A percentile compares a stretch with the other conserved stretches of the same genome.
phyloP scores from a whole-genome alignment of 139 green algal species.

The Tetraselmis chui region DNA sequence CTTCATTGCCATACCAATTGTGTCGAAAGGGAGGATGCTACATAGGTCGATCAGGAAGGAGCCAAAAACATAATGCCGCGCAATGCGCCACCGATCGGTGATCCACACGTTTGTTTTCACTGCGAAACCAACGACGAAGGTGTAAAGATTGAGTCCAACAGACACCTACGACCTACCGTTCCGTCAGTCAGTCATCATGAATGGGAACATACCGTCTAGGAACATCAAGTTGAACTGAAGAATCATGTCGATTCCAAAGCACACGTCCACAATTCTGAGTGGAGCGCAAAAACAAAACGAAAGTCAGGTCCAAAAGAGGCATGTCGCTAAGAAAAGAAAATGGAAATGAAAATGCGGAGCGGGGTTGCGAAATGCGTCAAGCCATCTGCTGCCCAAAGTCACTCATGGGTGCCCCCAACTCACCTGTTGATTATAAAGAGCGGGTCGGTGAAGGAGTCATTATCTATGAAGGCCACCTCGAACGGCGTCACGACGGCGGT shows the following conservation, averaged over 20 bases:
- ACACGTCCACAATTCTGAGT: not conserved
- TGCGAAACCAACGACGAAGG: too few relatives aligned
- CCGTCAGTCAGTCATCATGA: too few relatives aligned
- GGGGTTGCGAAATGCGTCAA: too few relatives aligned
- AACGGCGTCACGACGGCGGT: slow-evolving; percentile 9
- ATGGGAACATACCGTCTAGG: too few relatives aligned
- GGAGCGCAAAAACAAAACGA: too few relatives aligned
- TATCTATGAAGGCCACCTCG: slow-evolving; percentile 8
- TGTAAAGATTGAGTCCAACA: too few relatives aligned
- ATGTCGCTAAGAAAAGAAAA: too few relatives aligned
- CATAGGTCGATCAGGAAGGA: slow-evolving; percentile 6
- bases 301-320: too few relatives aligned
- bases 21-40: slow-evolving; percentile 4
- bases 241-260: slow-evolving; percentile 3
- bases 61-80: not conserved
- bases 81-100: not conserved
- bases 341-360: too few relatives aligned
- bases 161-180: too few relatives aligned
- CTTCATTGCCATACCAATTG: slow-evolving; percentile 1
- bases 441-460: not conserved
- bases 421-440: slow-evolving; percentile 4
- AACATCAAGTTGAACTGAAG: slow-evolving; percentile 10
- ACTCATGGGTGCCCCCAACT: too few relatives aligned
- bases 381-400: too few relatives aligned
- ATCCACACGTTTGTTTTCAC: not conserved